Evolutionary conservation across 345 rosid species (phyloP).

Genomic region (Salix brachista): DNA sequence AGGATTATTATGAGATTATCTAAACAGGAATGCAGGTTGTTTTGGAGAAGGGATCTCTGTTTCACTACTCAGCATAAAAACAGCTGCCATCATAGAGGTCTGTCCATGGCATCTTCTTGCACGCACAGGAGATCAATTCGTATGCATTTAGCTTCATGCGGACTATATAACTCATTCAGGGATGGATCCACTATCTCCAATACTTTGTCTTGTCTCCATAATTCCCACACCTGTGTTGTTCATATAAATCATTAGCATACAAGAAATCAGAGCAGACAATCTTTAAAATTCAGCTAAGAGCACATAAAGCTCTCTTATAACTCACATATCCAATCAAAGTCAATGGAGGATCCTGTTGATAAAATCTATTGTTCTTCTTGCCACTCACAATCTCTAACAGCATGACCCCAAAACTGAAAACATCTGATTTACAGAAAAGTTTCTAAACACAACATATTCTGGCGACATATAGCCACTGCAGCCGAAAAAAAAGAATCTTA

Average conservation of each 20-base stretch:
- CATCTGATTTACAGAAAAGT: constrained; percentile 17
- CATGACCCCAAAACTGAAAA: constrained; percentile 22
- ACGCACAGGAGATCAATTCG: constrained; percentile 7
- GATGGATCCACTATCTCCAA: constrained; percentile 7
- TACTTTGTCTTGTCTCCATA: neutral
- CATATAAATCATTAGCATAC: neutral
- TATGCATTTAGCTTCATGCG: neutral
- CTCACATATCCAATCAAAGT: constrained; percentile 14
- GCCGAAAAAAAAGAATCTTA: neutral
- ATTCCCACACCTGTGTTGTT: neutral
- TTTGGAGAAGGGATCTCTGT: neutral
- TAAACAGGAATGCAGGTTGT: neutral
- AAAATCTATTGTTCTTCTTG: constrained; percentile 11
- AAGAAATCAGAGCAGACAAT: neutral
- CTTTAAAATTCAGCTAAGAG: neutral
- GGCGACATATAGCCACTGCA: neutral
- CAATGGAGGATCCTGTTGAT: neutral
- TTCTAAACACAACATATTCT: constrained; percentile 11
- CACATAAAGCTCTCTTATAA: neutral
- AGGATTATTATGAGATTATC: neutral
- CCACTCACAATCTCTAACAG: constrained; percentile 1
- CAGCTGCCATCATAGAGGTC: constrained; percentile 4
- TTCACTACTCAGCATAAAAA: neutral
- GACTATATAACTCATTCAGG: neutral
- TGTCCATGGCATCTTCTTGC: neutral